Conservation (phyloP, 2,329 filamentous ascomycete genomes). For the Ilyonectria robusta region DNA sequence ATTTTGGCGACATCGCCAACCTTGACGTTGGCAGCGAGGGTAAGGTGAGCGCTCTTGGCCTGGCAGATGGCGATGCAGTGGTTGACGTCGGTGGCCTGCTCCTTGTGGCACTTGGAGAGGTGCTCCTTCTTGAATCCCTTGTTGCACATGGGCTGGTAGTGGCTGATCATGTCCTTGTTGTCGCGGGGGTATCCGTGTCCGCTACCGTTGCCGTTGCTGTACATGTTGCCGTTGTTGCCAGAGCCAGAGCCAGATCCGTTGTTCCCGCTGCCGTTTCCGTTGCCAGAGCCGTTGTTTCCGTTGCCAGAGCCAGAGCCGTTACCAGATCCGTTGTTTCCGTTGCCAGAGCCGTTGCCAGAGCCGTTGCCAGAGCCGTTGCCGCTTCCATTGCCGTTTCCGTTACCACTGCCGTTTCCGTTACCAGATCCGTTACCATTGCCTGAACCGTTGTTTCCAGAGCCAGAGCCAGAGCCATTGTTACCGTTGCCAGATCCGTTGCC, state of each 20-base stretch:
- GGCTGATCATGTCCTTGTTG: slow-evolving; percentile 25
- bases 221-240: slow-evolving; percentile 35
- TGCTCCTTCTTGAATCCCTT: slow-evolving; percentile 44
- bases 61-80: slow-evolving; percentile 45
- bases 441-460: too few relatives aligned
- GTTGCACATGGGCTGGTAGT: slow-evolving; percentile 47
- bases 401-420: slow-evolving; percentile 60
- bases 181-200: slow-evolving; percentile 13
- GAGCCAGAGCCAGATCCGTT: slow-evolving; percentile 59
- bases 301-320: slow-evolving; percentile 60
- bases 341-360: slow-evolving; percentile 39
- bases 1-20: slow-evolving; percentile 35
- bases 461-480: slow-evolving; percentile 36
- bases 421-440: slow-evolving; percentile 4
- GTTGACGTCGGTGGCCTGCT: slow-evolving; percentile 42
- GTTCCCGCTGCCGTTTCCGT: slow-evolving; percentile 57
- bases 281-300: too few relatives aligned
- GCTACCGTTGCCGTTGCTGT: slow-evolving; percentile 7
- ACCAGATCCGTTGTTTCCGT: slow-evolving; percentile 57
- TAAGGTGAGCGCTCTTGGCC: slow-evolving; percentile 36
- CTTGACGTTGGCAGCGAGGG: slow-evolving; percentile 34
- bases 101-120: slow-evolving; percentile 28
- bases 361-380: slow-evolving; percentile 59
- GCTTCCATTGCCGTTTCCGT: too few relatives aligned
- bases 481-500: too few relatives aligned